Conservation (phyloP, 495 filamentous ascomycete genomes). For the Astrothelium subdiscretum region DNA sequence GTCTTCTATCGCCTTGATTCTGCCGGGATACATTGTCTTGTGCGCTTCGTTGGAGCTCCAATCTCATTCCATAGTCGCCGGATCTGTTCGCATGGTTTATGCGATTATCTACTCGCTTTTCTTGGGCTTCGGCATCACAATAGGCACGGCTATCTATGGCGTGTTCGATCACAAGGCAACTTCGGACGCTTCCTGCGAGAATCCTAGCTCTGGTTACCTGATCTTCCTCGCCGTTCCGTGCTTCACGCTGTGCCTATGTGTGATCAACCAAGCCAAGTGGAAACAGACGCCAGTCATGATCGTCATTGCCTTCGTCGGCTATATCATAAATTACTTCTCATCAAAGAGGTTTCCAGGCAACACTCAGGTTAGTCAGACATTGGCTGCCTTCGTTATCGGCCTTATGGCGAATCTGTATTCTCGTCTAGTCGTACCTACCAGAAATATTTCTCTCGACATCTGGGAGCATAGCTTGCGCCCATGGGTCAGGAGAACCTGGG, state of each 20-base stretch:
- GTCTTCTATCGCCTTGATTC: slow-evolving; percentile 79
- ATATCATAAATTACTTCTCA: slow-evolving; percentile 74
- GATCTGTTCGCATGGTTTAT: slow-evolving; percentile 90
- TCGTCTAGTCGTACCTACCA: slow-evolving; percentile 41
- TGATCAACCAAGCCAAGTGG: slow-evolving; percentile 85
- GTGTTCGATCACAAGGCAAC: slow-evolving; percentile 65
- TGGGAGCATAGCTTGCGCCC: slow-evolving; percentile 23
- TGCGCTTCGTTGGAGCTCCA: slow-evolving; percentile 82
- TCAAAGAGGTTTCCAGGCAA: slow-evolving; percentile 59
- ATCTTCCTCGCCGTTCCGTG: slow-evolving; percentile 63
- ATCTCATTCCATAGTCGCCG: slow-evolving; percentile 73
- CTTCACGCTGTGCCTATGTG: slow-evolving; percentile 71
- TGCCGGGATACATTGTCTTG: slow-evolving; percentile 79
- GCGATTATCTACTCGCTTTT: slow-evolving; percentile 92
- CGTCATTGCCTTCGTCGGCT: slow-evolving; percentile 72
- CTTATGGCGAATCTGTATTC: slow-evolving; percentile 82
- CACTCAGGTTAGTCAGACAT: slow-evolving; percentile 69
- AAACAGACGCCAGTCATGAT: slow-evolving; percentile 83
- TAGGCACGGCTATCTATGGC: slow-evolving; percentile 84
- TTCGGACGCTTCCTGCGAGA: slow-evolving; percentile 56
- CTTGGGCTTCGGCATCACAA: slow-evolving; percentile 93
- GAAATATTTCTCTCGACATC: slow-evolving; percentile 26
- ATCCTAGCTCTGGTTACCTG: slow-evolving; percentile 50
- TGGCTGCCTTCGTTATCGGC: slow-evolving; percentile 80
- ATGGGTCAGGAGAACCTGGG: background rate